phyloP scores from a whole-genome alignment of 225 moss, liverwort and hornwort genomes.

The Marchantia paleacea region DNA sequence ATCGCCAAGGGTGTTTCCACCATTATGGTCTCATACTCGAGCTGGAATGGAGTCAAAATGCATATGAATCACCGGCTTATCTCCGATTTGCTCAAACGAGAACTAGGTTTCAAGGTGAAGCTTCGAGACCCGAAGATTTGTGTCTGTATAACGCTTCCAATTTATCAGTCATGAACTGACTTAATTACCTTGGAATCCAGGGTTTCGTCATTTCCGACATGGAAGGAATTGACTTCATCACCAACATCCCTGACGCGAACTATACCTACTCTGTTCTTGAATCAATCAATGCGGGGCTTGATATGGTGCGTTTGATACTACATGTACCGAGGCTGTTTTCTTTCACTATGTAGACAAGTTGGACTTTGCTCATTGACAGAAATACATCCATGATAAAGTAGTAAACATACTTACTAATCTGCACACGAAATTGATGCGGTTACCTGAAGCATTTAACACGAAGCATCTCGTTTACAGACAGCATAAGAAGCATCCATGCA shows the following conservation, averaged over 20 bases:
- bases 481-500: too few species aligned
- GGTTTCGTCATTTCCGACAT: conserved; percentile 47
- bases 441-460: neutral
- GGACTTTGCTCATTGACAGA: too few species aligned
- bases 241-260: conserved; percentile 32
- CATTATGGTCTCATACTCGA: conserved; percentile 74
- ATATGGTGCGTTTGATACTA: conserved; percentile 40
- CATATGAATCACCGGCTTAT: conserved; percentile 55
- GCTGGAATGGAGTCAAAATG: conserved; percentile 70
- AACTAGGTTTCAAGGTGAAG: conserved; percentile 51
- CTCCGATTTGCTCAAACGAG: conserved; percentile 47
- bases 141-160: neutral
- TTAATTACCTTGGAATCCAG: conserved; percentile 2
- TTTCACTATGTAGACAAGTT: too few species aligned
- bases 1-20: conserved; percentile 68
- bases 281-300: conserved; percentile 58
- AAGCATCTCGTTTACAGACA: too few species aligned
- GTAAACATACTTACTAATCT: neutral
- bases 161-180: neutral
- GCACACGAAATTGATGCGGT: neutral
- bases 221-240: conserved; percentile 48
- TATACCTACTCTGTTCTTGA: conserved; percentile 50
- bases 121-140: neutral
- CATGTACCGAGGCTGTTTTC: too few species aligned
- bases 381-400: neutral